Base-by-base conservation (phyloP, 2,329 filamentous ascomycete species). In the Aaosphaeria pasadenensis region DNA sequence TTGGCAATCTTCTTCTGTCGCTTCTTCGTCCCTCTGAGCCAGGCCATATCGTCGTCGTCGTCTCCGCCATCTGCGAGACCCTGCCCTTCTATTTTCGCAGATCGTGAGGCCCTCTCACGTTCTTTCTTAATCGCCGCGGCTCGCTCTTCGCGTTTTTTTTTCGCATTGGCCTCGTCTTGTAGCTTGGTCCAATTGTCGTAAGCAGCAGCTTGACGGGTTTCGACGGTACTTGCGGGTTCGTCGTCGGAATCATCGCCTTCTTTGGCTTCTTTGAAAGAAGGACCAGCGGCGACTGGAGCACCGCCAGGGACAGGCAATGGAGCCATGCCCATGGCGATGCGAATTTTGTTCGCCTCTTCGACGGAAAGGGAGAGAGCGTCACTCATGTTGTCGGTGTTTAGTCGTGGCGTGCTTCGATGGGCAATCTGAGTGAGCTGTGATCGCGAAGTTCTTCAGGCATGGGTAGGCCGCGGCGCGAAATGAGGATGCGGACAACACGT, bases 261-360 rank as follows among this genome's bases (percentile, higher is more conserved):
- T 43, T 77, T 72, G 6, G 60, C 52, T 50, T 73, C 55, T 52
- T 77, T 85, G 71, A 86, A 86, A 24, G 76, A 69, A 2, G 82
- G 83, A 46, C 81, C 82, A 46, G 75, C 71, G 66, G 64, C 68
- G 5, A 71, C 48, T 60, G 68, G 49, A 64, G 72, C 71, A 49
- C 78, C 79, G 56, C 89, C 89, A 29, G 91, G 88, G 7, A 95
- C 88, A 28, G 91, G 89, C 63, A 97, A 76, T 29, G 91, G 91
- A 66, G 92, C 89, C 77, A 96, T 84, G 64, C 92, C 92, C 75
- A 96, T 84, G 43, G 90, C 89, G 60, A 86, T 79, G 62, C 92
- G 90, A 64, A 96, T 87, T 66, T 91, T 88, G 76, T 97, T 97
- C 57, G 89, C 90, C 79, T 96, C 91, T 72, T 95, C 89, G 66